Evolutionary conservation across 257 asterid genomes (phyloP).

Genomic region (Thymus quinquecostatus): DNA sequence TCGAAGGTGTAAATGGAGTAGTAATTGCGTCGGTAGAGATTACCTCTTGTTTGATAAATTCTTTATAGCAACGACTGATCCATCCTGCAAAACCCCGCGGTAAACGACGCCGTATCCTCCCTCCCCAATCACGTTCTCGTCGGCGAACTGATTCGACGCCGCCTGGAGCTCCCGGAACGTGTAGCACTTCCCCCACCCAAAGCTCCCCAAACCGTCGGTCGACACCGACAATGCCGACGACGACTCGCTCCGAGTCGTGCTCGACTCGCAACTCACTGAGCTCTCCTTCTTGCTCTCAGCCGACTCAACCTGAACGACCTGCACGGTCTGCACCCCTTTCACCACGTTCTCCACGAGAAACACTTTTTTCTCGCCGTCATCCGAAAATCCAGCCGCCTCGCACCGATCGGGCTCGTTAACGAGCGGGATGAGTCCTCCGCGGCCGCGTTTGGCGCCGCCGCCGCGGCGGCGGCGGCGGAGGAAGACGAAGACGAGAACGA

Average conservation of each 20-base stretch:
- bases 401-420: slow-evolving; percentile 50
- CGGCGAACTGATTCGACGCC: slow-evolving; percentile 63
- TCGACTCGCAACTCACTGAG: slow-evolving; percentile 71
- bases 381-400: neutral
- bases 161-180: slow-evolving; percentile 63
- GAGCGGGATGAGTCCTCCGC: slow-evolving; percentile 56
- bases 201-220: slow-evolving; percentile 55
- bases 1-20: slow-evolving; percentile 3
- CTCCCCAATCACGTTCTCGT: slow-evolving; percentile 74
- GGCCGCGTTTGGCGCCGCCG: slow-evolving; percentile 51
- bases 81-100: slow-evolving; percentile 64
- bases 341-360: slow-evolving; percentile 42
- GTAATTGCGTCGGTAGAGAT: slow-evolving; percentile 31
- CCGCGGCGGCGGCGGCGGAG: slow-evolving; percentile 47
- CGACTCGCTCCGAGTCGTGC: slow-evolving; percentile 69
- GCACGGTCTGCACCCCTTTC: slow-evolving; percentile 37
- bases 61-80: slow-evolving; percentile 76
- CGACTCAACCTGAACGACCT: too few species aligned
- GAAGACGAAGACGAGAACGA: slow-evolving; percentile 47
- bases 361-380: slow-evolving; percentile 42
- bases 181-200: slow-evolving; percentile 82
- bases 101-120: slow-evolving; percentile 89
- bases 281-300: too few species aligned
- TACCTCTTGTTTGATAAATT: slow-evolving; percentile 79
- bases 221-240: slow-evolving; percentile 71